Evolutionary conservation across 768 basidiomycete genomes (phyloP).

Genomic region (Lentinula sp.): DNA sequence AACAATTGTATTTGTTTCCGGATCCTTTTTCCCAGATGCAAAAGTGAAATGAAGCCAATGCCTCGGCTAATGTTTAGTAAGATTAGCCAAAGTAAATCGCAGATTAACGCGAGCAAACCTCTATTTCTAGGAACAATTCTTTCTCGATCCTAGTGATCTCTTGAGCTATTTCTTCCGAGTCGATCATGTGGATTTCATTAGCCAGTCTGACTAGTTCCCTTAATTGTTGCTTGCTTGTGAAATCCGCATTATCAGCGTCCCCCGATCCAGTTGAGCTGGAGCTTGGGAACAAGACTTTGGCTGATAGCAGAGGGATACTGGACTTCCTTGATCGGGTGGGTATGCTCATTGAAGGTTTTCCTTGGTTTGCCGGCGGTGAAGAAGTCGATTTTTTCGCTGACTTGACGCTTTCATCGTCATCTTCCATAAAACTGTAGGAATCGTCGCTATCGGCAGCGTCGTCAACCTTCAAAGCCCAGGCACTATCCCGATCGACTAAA

Average conservation of each 20-base stretch:
- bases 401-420: conserved; percentile 37
- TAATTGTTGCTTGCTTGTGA: conserved; percentile 49
- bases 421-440: conserved; percentile 45
- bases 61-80: conserved; percentile 51
- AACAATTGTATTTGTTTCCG: conserved; percentile 62
- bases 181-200: conserved; percentile 46
- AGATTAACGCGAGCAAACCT: conserved; percentile 39
- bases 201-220: conserved; percentile 58
- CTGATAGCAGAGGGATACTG: conserved; percentile 50
- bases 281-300: conserved; percentile 36
- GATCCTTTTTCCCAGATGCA: conserved; percentile 58
- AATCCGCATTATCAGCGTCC: conserved; percentile 27
- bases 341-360: conserved; percentile 15
- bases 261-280: conserved; percentile 18
- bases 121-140: conserved; percentile 64
- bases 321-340: conserved; percentile 57
- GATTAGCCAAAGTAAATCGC: conserved; percentile 3
- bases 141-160: conserved; percentile 79
- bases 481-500: conserved; percentile 59
- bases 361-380: conserved; percentile 16
- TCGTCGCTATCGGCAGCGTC: conserved; percentile 55
- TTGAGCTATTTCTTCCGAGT: conserved; percentile 68
- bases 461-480: conserved; percentile 71
- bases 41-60: conserved; percentile 83
- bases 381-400: conserved; percentile 10